A percentile compares a stretch with the other conserved stretches of the same genome.
Conservation (phyloP, 805 yeast species). For the Priceomyces medius region DNA sequence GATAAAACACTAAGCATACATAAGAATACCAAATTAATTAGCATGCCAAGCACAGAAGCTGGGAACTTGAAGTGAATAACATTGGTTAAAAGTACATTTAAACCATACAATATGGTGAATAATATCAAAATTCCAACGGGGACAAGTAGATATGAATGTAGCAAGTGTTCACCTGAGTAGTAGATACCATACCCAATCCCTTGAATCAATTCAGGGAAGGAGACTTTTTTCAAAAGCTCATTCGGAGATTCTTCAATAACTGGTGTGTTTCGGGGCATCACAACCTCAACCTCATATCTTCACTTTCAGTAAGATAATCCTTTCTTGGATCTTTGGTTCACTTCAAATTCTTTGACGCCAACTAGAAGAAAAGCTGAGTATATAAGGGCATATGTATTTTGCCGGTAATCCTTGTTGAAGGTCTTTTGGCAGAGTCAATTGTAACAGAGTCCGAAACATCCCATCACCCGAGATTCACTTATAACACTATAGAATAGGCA, state of each 20-base stretch:
- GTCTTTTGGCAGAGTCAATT: no score
- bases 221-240: conserved; percentile 7
- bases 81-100: conserved; percentile 45
- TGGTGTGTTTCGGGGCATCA: background rate
- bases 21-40: conserved; percentile 51
- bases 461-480: background rate
- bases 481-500: no score
- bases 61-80: conserved; percentile 57
- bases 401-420: no score
- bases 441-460: no score
- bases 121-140: conserved; percentile 50
- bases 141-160: conserved; percentile 45
- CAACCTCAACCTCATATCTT: no score
- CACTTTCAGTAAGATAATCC: no score
- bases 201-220: background rate
- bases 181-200: conserved; percentile 32
- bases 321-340: no score
- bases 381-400: no score
- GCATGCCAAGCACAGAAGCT: conserved; percentile 69
- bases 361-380: no score
- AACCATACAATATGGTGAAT: conserved; percentile 50
- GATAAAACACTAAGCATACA: conserved; percentile 32
- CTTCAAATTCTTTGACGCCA: no score
- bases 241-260: background rate
- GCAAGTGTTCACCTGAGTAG: conserved; percentile 32